These are phyloP conservation scores for Rickenella mellea DNA, from an alignment of 768 basidiomycete species.

Conservation along the genomic window DNA sequence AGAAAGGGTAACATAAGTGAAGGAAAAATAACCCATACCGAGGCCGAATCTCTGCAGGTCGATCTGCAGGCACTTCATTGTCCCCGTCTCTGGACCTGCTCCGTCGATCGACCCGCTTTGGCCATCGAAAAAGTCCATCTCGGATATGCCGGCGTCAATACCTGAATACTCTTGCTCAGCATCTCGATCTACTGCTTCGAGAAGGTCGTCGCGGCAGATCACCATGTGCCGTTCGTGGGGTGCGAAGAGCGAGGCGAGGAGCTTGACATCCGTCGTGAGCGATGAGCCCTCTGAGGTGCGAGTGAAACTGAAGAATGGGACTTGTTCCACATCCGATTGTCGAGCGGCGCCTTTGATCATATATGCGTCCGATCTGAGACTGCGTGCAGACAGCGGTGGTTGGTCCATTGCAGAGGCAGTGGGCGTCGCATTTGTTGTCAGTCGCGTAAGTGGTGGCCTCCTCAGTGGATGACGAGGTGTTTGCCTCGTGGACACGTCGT, in stretches of 20 bases:
- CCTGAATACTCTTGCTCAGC: constrained; percentile 12
- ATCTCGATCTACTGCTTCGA: constrained; percentile 44
- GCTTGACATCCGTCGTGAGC: constrained; percentile 58
- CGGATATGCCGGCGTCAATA: constrained; percentile 16
- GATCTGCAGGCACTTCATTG: constrained; percentile 63
- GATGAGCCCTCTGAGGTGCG: constrained; percentile 70
- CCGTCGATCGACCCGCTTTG: constrained; percentile 29
- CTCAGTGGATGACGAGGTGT: too few relatives aligned
- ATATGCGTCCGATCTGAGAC: background rate
- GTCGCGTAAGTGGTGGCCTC: too few relatives aligned
- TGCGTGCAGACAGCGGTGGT: background rate
- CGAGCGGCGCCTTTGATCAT: background rate
- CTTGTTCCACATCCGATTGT: constrained; percentile 8
- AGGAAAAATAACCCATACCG: constrained; percentile 31
- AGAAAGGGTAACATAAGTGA: background rate
- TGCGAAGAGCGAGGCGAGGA: constrained; percentile 64
- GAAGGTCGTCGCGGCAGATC: constrained; percentile 53
- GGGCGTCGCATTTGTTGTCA: too few relatives aligned
- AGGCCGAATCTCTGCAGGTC: constrained; percentile 65
- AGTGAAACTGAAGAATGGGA: constrained; percentile 78
- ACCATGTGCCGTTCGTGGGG: constrained; percentile 66
- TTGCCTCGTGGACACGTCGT: too few relatives aligned
- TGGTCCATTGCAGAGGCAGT: too few relatives aligned
- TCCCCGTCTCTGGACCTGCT: constrained; percentile 23
- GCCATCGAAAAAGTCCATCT: constrained; percentile 11